Evolutionary conservation across 2,329 filamentous ascomycete genomes (phyloP).

Genomic region (Colletotrichum aenigma): DNA sequence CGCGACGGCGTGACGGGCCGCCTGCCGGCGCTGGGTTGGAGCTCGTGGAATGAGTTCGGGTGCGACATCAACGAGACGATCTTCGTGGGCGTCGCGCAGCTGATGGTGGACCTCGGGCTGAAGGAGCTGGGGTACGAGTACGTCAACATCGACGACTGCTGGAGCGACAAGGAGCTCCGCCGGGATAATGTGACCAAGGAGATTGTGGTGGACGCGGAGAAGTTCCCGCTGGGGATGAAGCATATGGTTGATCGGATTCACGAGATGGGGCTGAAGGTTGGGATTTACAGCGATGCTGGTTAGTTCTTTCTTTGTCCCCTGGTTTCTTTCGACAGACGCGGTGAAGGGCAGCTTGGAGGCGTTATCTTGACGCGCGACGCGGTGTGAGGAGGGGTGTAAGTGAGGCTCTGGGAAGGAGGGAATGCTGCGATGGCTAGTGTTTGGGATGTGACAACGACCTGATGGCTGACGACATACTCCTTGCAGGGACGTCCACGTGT

Average conservation of each 20-base stretch:
- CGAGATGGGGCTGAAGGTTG: slow-evolving; percentile 61
- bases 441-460: background rate
- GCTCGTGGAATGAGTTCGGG: slow-evolving; percentile 57
- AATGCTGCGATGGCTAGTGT: background rate
- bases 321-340: background rate
- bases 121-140: slow-evolving; percentile 61
- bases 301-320: slow-evolving; percentile 7
- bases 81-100: slow-evolving; percentile 51
- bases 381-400: background rate
- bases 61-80: slow-evolving; percentile 55
- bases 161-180: slow-evolving; percentile 44
- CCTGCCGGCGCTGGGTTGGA: slow-evolving; percentile 51
- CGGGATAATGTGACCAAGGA: slow-evolving; percentile 46
- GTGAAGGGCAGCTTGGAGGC: background rate
- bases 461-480: background rate
- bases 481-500: slow-evolving; percentile 45
- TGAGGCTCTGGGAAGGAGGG: background rate
- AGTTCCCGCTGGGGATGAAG: slow-evolving; percentile 64
- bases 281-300: slow-evolving; percentile 65
- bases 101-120: slow-evolving; percentile 53
- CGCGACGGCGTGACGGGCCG: slow-evolving; percentile 21
- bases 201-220: slow-evolving; percentile 49
- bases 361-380: background rate
- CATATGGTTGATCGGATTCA: slow-evolving; percentile 59
- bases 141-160: slow-evolving; percentile 69